These are phyloP conservation scores for Dissophora ornata DNA, from an alignment of 192 early-diverging fungal species.

Conservation along the genomic window DNA sequence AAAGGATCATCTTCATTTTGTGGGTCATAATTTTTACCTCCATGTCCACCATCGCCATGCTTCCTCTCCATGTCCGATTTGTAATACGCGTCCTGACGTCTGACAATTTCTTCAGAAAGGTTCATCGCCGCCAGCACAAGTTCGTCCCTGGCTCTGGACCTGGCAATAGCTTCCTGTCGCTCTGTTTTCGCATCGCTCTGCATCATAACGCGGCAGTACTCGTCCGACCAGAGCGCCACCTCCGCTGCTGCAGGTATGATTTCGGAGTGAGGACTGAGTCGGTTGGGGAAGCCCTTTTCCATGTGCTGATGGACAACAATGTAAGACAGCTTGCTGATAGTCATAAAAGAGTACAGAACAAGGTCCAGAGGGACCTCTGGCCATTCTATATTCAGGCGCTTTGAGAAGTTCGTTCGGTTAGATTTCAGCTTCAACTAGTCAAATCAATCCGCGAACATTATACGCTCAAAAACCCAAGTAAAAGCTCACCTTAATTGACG, in stretches of 20 bases:
- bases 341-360: constrained; percentile 27
- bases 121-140: constrained; percentile 45
- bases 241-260: neutral
- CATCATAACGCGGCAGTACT: neutral
- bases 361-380: constrained; percentile 3
- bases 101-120: constrained; percentile 34
- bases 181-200: neutral
- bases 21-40: neutral
- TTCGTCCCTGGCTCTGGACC: constrained; percentile 31
- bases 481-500: constrained; percentile 36
- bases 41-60: too few relatives aligned
- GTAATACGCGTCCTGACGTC: constrained; percentile 10
- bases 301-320: neutral
- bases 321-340: constrained; percentile 13
- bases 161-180: neutral
- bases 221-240: neutral
- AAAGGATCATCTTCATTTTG: neutral
- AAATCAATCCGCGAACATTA: too few relatives aligned
- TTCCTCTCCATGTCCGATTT: neutral
- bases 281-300: neutral
- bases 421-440: too few relatives aligned
- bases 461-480: too few relatives aligned
- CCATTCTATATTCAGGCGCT: constrained; percentile 12
- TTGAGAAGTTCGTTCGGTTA: neutral
- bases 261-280: neutral